Evolutionary conservation across 768 basidiomycete species (phyloP).

Genomic region (Xerocomellus dryophilus): DNA sequence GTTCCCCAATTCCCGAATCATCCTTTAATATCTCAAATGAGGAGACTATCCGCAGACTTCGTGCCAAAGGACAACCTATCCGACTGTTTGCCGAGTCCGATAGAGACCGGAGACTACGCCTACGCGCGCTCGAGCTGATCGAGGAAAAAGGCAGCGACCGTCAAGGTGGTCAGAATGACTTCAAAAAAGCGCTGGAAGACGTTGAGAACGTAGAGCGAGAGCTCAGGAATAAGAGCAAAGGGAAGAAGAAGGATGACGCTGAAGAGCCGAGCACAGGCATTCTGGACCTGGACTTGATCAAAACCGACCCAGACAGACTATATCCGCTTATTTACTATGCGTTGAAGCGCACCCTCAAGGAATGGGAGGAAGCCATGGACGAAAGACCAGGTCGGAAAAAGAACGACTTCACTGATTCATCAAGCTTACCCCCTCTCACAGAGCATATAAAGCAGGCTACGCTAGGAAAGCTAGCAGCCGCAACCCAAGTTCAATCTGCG

Average conservation of each 20-base stretch:
- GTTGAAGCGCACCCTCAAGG: conserved; percentile 85
- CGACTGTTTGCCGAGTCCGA: conserved; percentile 93
- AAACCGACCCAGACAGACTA: conserved; percentile 89
- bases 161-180: conserved; percentile 90
- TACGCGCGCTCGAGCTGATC: conserved; percentile 92
- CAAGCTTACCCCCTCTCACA: conserved; percentile 27
- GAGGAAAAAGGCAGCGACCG: conserved; percentile 84
- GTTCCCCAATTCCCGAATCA: conserved; percentile 39
- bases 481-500: conserved; percentile 92
- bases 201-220: conserved; percentile 77
- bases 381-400: conserved; percentile 73
- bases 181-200: conserved; percentile 85
- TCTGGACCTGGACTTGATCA: conserved; percentile 78
- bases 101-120: conserved; percentile 84
- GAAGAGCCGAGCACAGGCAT: conserved; percentile 51
- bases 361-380: conserved; percentile 96
- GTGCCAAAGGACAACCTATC: conserved; percentile 91
- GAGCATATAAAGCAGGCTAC: conserved; percentile 84
- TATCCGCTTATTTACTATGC: conserved; percentile 98
- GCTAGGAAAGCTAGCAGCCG: conserved; percentile 92
- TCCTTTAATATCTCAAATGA: conserved; percentile 90
- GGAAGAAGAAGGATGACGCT: conserved; percentile 60
- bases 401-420: neutral
- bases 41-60: conserved; percentile 85
- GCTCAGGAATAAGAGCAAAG: conserved; percentile 52